phyloP scores from a whole-genome alignment of 2,329 filamentous ascomycete genomes.

The Alternaria consortialis region DNA sequence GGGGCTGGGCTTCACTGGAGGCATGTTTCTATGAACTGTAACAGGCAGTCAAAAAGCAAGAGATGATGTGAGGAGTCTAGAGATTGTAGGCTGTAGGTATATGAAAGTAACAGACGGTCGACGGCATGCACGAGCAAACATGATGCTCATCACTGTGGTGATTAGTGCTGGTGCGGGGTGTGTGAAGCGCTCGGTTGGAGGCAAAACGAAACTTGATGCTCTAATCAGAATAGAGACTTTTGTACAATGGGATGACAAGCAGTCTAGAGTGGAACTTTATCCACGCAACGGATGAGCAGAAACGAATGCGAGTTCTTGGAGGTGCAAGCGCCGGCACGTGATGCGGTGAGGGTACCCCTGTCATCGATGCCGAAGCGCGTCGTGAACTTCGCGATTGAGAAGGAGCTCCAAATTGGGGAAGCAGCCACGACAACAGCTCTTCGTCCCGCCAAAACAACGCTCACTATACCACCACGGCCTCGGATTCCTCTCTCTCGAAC shows the following conservation, averaged over 20 bases:
- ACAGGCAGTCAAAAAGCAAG: neutral
- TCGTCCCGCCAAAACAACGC: slow-evolving; percentile 1
- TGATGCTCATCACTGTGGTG: neutral
- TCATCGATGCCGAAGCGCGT: slow-evolving; percentile 38
- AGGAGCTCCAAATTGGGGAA: slow-evolving; percentile 33
- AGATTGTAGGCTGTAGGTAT: neutral
- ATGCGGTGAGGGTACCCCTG: slow-evolving; percentile 36
- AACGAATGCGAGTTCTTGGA: neutral
- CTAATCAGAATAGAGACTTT: neutral
- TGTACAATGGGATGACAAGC: neutral
- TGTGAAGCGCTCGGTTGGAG: neutral
- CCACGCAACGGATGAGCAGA: neutral
- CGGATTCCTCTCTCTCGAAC: neutral
- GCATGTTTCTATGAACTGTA: neutral
- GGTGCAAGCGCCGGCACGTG: slow-evolving; percentile 33
- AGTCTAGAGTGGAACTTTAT: neutral
- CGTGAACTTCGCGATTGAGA: slow-evolving; percentile 42
- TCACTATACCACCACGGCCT: neutral
- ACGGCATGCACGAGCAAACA: neutral
- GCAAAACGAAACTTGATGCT: neutral
- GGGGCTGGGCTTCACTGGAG: neutral
- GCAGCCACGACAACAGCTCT: slow-evolving; percentile 27
- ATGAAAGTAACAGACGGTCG: neutral
- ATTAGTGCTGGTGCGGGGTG: neutral
- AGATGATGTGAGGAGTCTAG: neutral